Percentiles rank a stretch among this genome's conserved stretches.
Evolutionary conservation across 2,329 filamentous ascomycete species (phyloP).

Genomic region (Neopestalotiopsis clavispora): DNA sequence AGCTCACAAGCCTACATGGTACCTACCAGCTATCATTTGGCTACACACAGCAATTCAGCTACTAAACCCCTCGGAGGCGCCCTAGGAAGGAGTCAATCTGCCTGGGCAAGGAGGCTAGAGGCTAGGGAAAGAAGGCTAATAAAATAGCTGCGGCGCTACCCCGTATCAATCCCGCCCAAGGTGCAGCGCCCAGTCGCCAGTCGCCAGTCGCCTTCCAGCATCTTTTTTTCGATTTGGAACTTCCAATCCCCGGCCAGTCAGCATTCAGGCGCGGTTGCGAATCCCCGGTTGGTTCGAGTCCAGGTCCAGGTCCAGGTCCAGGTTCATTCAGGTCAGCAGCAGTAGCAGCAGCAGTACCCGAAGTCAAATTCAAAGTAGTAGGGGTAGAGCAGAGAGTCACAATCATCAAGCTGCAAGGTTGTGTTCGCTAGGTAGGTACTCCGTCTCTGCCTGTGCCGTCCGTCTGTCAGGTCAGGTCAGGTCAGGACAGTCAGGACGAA

Average conservation of each 20-base stretch:
- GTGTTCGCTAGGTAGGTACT: too few relatives aligned
- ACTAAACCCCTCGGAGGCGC: not conserved
- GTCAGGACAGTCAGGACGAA: not conserved
- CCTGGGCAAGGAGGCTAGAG: not conserved
- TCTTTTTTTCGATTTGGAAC: not conserved
- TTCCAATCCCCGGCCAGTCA: not conserved
- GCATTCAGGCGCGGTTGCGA: too few relatives aligned
- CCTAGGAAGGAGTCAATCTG: slow-evolving; percentile 1
- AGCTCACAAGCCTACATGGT: not conserved
- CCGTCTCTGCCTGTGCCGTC: too few relatives aligned
- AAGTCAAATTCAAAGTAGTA: too few relatives aligned
- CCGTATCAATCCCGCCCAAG: slow-evolving; percentile 4
- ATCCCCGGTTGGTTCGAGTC: too few relatives aligned
- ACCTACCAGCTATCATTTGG: not conserved
- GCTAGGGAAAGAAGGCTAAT: not conserved
- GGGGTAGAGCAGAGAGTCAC: too few relatives aligned
- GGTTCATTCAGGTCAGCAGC: too few relatives aligned
- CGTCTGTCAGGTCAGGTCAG: not conserved
- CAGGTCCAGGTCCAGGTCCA: too few relatives aligned
- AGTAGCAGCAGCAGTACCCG: too few relatives aligned
- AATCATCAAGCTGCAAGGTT: too few relatives aligned
- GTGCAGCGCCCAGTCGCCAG: too few relatives aligned
- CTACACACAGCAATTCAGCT: not conserved
- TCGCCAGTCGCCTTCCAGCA: not conserved
- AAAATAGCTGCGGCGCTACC: slow-evolving; percentile 10